Percentiles rank a stretch among this genome's conserved stretches.
Conservation (phyloP, 2,329 filamentous ascomycete genomes). For the Aphanocladium album region DNA sequence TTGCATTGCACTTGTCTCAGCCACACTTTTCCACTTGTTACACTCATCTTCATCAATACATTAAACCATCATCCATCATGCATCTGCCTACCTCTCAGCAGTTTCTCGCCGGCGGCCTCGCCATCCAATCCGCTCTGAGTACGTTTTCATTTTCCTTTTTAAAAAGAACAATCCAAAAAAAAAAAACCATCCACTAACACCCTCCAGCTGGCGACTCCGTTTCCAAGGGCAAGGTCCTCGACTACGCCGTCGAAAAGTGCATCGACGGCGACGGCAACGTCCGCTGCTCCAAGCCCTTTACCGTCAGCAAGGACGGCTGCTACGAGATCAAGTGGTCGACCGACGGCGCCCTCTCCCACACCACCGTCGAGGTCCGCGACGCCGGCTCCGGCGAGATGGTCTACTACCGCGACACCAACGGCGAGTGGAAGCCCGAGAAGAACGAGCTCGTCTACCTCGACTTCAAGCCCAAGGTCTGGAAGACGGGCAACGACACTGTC, state of each 20-base stretch:
- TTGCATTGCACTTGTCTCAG: neutral
- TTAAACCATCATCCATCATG: constrained; percentile 13
- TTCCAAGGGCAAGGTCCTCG: constrained; percentile 32
- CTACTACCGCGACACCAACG: constrained; percentile 41
- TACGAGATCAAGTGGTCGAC: constrained; percentile 38
- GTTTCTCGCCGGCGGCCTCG: constrained; percentile 9
- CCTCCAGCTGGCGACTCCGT: constrained; percentile 16
- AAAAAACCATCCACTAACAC: neutral
- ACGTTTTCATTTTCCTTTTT: neutral
- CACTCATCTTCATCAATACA: neutral
- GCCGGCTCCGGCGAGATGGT: constrained; percentile 36
- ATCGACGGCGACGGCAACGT: constrained; percentile 33
- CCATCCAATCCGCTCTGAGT: neutral
- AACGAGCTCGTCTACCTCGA: constrained; percentile 40
- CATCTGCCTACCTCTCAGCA: constrained; percentile 14
- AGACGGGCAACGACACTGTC: constrained; percentile 39
- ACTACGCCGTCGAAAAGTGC: constrained; percentile 38
- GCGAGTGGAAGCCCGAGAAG: constrained; percentile 40
- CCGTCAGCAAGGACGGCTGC: constrained; percentile 32
- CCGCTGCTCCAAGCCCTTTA: constrained; percentile 36
- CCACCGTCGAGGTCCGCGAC: constrained; percentile 31
- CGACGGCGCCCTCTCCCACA: constrained; percentile 33
- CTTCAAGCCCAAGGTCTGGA: constrained; percentile 41
- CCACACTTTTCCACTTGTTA: neutral
- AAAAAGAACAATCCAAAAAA: no score